These are phyloP conservation scores for Amphicarpaea edgeworthii DNA, from an alignment of 306 rosid species.

Conservation along the genomic window DNA sequence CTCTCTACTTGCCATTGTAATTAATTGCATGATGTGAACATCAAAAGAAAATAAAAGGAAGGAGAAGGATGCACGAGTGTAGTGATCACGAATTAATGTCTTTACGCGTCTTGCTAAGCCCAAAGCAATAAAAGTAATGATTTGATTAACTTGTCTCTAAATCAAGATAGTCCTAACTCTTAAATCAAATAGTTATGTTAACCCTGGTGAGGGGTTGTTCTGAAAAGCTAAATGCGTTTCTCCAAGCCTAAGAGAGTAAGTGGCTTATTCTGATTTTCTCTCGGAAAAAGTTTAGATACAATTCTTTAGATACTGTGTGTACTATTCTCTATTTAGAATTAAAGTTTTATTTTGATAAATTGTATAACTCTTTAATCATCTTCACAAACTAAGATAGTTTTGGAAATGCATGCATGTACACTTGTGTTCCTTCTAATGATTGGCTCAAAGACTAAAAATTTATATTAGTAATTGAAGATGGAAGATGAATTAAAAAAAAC, in stretches of 20 bases:
- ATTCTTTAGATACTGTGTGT: neutral
- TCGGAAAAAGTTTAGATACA: neutral
- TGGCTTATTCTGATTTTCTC: slow-evolving; percentile 51
- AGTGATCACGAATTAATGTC: slow-evolving; percentile 8
- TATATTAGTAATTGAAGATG: neutral
- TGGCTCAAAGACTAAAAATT: slow-evolving; percentile 39
- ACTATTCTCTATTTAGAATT: no score
- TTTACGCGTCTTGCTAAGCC: neutral
- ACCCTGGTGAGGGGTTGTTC: no score
- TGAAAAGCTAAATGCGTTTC: no score
- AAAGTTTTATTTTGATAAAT: neutral
- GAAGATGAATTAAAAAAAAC: slow-evolving; percentile 14
- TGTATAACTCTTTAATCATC: no score
- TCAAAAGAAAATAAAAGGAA: neutral
- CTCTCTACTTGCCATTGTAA: slow-evolving; percentile 21
- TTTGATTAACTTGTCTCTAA: slow-evolving; percentile 20
- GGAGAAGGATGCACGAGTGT: neutral
- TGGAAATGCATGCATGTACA: neutral
- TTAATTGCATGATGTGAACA: slow-evolving; percentile 6
- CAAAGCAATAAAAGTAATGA: neutral
- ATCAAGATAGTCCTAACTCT: neutral
- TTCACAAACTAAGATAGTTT: slow-evolving; percentile 16
- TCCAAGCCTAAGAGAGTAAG: no score
- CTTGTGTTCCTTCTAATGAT: slow-evolving; percentile 27
- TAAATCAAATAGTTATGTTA: no score